Evolutionary conservation across 2,329 filamentous ascomycete genomes (phyloP).

Genomic region (Capronia americana): DNA sequence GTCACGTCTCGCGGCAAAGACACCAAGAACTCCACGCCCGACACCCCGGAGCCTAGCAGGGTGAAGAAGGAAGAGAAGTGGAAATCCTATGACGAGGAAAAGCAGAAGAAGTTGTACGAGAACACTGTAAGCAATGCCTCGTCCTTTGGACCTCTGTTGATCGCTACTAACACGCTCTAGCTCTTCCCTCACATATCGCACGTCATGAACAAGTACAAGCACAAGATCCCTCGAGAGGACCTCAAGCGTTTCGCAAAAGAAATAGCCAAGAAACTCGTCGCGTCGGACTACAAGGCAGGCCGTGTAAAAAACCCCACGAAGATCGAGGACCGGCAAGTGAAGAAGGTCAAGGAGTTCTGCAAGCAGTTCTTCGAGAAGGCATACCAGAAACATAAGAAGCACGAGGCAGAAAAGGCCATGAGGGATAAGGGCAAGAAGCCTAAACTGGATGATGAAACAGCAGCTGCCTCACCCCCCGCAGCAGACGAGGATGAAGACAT

Average conservation of each 20-base stretch:
- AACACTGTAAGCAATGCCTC: conserved; percentile 72
- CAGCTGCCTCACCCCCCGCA: conserved; percentile 27
- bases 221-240: conserved; percentile 83
- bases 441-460: conserved; percentile 42
- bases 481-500: conserved; percentile 42
- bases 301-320: conserved; percentile 82
- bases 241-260: conserved; percentile 70
- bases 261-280: conserved; percentile 85
- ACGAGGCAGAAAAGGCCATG: conserved; percentile 69
- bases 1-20: conserved; percentile 69
- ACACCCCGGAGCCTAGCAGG: conserved; percentile 70
- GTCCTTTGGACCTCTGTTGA: neutral
- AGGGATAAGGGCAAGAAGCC: conserved; percentile 43
- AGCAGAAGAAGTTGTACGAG: conserved; percentile 94
- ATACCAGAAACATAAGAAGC: conserved; percentile 73
- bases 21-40: conserved; percentile 60
- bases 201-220: conserved; percentile 83
- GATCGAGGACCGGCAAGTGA: conserved; percentile 77
- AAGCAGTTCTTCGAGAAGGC: conserved; percentile 88
- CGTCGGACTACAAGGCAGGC: conserved; percentile 87
- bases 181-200: conserved; percentile 84
- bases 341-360: conserved; percentile 82
- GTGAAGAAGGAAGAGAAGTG: conserved; percentile 56
- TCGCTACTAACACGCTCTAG: conserved; percentile 51
- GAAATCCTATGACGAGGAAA: conserved; percentile 67